Percentiles rank a stretch among this genome's conserved stretches.
Conservation (phyloP, 169 alveolate genomes). For the Cryptosporidium muris region DNA sequence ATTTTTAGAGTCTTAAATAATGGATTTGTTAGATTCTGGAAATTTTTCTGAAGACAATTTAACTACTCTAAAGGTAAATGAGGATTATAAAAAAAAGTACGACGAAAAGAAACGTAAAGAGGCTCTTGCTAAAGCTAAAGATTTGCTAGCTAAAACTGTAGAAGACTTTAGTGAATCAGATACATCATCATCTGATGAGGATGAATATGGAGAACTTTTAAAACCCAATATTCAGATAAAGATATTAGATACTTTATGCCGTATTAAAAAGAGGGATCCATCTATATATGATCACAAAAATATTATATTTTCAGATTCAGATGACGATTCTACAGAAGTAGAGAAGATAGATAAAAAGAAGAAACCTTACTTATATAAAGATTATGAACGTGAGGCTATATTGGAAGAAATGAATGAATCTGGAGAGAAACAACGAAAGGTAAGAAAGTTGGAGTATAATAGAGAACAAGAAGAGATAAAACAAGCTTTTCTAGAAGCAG, state of each 20-base stretch:
- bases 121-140: slow-evolving; percentile 57
- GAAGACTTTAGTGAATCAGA: slow-evolving; percentile 6
- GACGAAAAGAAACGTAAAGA: slow-evolving; percentile 57
- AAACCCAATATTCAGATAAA: slow-evolving; percentile 79
- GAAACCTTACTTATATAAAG: slow-evolving; percentile 66
- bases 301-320: slow-evolving; percentile 73
- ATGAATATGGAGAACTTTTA: slow-evolving; percentile 79
- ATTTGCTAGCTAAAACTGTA: slow-evolving; percentile 4
- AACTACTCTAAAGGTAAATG: not conserved
- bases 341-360: not conserved
- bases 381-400: slow-evolving; percentile 57
- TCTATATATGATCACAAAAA: slow-evolving; percentile 76
- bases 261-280: slow-evolving; percentile 81
- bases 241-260: slow-evolving; percentile 76
- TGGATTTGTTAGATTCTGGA: not conserved
- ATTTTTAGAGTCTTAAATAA: not conserved
- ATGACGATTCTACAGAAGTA: not conserved
- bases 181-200: slow-evolving; percentile 77
- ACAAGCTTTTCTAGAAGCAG: slow-evolving; percentile 70
- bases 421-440: slow-evolving; percentile 8
- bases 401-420: slow-evolving; percentile 26
- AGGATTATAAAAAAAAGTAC: slow-evolving; percentile 31
- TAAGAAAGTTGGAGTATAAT: slow-evolving; percentile 18
- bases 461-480: slow-evolving; percentile 67
- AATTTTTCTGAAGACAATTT: not conserved